Percentiles rank a stretch among this genome's conserved stretches.
Evolutionary conservation across 768 basidiomycete species (phyloP).

Genomic region (Tylopilus vinaceipallidus): DNA sequence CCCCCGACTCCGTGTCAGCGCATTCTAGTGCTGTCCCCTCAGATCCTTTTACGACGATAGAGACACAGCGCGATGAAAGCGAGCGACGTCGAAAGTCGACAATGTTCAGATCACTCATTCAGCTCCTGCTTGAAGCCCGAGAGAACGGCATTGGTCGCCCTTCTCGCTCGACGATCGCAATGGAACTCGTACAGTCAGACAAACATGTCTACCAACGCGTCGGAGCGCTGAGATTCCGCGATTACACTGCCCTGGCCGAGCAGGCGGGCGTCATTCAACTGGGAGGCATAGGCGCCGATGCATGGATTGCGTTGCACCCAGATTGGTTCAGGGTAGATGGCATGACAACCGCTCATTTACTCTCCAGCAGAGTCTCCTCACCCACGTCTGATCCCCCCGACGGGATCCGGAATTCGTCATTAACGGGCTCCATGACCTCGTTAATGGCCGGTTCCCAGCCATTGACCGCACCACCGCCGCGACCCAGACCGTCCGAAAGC

Average conservation of each 20-base stretch:
- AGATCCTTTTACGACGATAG: background rate
- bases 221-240: constrained; percentile 27
- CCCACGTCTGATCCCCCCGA: constrained; percentile 13
- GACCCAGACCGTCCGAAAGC: background rate
- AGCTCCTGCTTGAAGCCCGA: constrained; percentile 20
- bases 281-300: constrained; percentile 4
- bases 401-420: constrained; percentile 4
- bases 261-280: constrained; percentile 27
- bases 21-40: constrained; percentile 4
- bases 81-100: constrained; percentile 14
- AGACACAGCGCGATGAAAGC: constrained; percentile 5
- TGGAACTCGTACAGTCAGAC: constrained; percentile 31
- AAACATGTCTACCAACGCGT: constrained; percentile 24
- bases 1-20: background rate
- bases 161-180: constrained; percentile 39
- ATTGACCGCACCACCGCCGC: background rate
- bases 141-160: constrained; percentile 33
- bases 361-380: constrained; percentile 5
- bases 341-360: background rate
- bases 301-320: constrained; percentile 32
- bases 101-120: constrained; percentile 32
- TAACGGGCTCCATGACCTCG: constrained; percentile 7
- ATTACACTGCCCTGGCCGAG: constrained; percentile 30
- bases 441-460: constrained; percentile 1
- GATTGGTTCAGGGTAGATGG: constrained; percentile 16